Conservation (phyloP, 768 basidiomycete species). For the Lentinus tigrinus region DNA sequence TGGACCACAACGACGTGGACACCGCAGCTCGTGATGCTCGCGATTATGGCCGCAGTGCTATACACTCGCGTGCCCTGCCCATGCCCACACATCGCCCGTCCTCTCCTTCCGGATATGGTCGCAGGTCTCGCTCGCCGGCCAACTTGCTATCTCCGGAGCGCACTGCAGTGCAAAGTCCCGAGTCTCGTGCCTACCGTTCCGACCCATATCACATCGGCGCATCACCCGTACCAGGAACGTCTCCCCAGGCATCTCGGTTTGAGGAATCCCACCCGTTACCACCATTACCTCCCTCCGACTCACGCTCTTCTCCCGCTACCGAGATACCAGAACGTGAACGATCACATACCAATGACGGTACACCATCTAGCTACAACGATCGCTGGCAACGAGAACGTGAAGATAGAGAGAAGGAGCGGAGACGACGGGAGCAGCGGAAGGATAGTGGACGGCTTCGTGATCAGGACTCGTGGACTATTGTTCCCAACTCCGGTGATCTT, state of each 20-base stretch:
- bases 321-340: constrained; percentile 4
- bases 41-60: constrained; percentile 32
- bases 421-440: background rate
- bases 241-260: constrained; percentile 14
- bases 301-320: background rate
- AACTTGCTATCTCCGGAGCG: constrained; percentile 16
- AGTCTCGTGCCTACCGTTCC: background rate
- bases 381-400: background rate
- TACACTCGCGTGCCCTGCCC: constrained; percentile 37
- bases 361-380: constrained; percentile 2
- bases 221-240: background rate
- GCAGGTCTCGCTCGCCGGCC: constrained; percentile 18
- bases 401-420: constrained; percentile 12
- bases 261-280: constrained; percentile 1
- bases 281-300: background rate
- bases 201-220: background rate
- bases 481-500: constrained; percentile 17
- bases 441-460: background rate
- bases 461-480: constrained; percentile 19
- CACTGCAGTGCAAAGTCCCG: background rate
- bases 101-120: constrained; percentile 35
- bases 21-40: constrained; percentile 16
- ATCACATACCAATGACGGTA: constrained; percentile 8
- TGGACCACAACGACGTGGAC: constrained; percentile 58
- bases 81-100: constrained; percentile 29